Base-by-base conservation (phyloP, 257 asterid genomes). In the Fraxinus anomala region DNA sequence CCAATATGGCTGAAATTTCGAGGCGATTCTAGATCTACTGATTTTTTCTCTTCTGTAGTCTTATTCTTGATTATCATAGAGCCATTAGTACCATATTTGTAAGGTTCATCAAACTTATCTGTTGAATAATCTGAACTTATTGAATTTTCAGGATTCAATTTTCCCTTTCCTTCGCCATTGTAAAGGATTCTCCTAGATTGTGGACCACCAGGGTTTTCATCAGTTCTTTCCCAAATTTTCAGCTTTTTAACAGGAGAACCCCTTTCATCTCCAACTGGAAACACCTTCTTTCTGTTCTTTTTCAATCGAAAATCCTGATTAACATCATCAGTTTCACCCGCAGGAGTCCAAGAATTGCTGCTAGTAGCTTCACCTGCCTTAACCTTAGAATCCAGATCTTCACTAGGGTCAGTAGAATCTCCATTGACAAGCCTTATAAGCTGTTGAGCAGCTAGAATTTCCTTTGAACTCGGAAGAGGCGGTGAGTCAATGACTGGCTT, bases 371-470 rank as follows among this genome's bases (percentile, higher is more conserved):
- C 42, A 37, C 11, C 42, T 36, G 9, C 12, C 44, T 40, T 40
- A 10, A 40, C 47, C 3, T 40, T 40, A 12, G 34, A 11, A 24
- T 49, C 54, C 1, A 17, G 63, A 51, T 12, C 21, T 1, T 3
- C 24, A 6, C 8, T n/a, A 3, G 54, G n/a, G 21, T 21, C 37
- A 6, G 6, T 30, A 36, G 72, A 30, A 76, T 40, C 70, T 5
- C 77, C 68, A 19, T 76, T 70, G 59, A 78, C 74, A 24, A 87
- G n/a, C 8, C 77, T 65, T 3, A 85, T 13, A 16, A 83, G 87
- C 19, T 81, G 85, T 1, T 73, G 63, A 42, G 70, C 84, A 17
- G 83, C 85, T 12, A 82, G 9, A 0, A 24, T 61, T 21, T 49
- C 33, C 1, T 75, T 63, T 16, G 49, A 26, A 1, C 2, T 31